A percentile compares a stretch with the other conserved stretches of the same genome.
phyloP scores from a whole-genome alignment of 805 yeast species.

The Candida tammaniensis region DNA sequence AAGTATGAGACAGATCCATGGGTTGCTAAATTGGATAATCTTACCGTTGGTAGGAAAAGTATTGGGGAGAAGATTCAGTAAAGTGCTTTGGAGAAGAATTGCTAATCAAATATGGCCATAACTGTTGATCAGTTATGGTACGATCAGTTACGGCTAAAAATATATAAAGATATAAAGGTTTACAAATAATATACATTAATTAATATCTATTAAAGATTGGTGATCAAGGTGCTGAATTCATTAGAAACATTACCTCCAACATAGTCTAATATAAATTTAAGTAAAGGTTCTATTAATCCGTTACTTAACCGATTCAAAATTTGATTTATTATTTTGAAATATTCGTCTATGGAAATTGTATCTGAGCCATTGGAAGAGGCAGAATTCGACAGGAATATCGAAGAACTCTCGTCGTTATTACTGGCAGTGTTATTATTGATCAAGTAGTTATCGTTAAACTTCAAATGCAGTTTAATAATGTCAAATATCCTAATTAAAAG shows the following conservation, averaged over 20 bases:
- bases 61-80: slow-evolving; percentile 60
- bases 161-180: background rate
- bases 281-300: slow-evolving; percentile 41
- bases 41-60: slow-evolving; percentile 67
- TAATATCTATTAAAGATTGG: slow-evolving; percentile 9
- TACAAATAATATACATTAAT: background rate
- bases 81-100: slow-evolving; percentile 32
- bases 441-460: slow-evolving; percentile 7
- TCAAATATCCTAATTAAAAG: slow-evolving; percentile 25
- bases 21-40: slow-evolving; percentile 56
- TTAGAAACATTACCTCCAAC: slow-evolving; percentile 28
- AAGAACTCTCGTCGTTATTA: slow-evolving; percentile 21
- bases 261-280: slow-evolving; percentile 26
- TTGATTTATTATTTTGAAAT: slow-evolving; percentile 24
- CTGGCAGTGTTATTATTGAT: background rate
- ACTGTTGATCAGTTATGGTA: slow-evolving; percentile 1
- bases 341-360: slow-evolving; percentile 30
- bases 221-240: slow-evolving; percentile 29
- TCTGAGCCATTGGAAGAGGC: slow-evolving; percentile 20
- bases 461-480: slow-evolving; percentile 24
- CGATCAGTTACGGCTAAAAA: background rate
- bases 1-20: slow-evolving; percentile 55
- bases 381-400: slow-evolving; percentile 35
- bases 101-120: slow-evolving; percentile 16
- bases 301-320: slow-evolving; percentile 24